These are phyloP conservation scores for Trichoderma sp. DNA, from an alignment of 2,329 filamentous ascomycete genomes.

Conservation along the genomic window DNA sequence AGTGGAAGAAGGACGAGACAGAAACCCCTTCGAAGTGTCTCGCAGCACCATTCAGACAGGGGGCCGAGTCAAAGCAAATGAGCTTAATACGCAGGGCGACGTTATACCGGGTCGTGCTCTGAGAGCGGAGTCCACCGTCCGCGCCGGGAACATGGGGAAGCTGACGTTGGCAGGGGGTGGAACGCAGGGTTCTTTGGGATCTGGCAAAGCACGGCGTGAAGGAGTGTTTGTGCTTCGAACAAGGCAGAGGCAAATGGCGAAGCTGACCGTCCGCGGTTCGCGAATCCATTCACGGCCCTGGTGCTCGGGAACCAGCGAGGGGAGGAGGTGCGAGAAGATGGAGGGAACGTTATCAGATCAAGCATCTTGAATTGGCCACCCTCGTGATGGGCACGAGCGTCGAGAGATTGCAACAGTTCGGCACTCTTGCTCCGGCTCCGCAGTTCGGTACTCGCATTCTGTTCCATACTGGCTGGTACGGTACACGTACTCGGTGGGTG, in stretches of 20 bases:
- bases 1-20: not conserved
- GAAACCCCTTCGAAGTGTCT: not conserved
- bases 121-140: constrained; percentile 2
- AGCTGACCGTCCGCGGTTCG: not conserved
- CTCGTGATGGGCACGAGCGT: not conserved
- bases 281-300: constrained; percentile 1
- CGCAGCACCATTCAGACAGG: constrained; percentile 6
- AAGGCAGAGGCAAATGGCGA: not conserved
- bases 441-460: not conserved
- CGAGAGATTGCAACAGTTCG: not conserved
- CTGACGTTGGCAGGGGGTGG: constrained; percentile 18
- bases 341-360: not conserved
- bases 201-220: not conserved
- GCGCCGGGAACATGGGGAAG: constrained; percentile 17
- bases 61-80: constrained; percentile 5
- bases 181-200: not conserved
- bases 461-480: not conserved
- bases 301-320: not conserved
- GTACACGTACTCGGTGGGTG: too few species aligned
- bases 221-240: not conserved
- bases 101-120: constrained; percentile 5
- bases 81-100: constrained; percentile 17
- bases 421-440: not conserved
- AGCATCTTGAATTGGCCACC: not conserved
- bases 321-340: not conserved